Evolutionary conservation across 2,329 filamentous ascomycete genomes (phyloP).

Genomic region (Claviceps humidiphila): DNA sequence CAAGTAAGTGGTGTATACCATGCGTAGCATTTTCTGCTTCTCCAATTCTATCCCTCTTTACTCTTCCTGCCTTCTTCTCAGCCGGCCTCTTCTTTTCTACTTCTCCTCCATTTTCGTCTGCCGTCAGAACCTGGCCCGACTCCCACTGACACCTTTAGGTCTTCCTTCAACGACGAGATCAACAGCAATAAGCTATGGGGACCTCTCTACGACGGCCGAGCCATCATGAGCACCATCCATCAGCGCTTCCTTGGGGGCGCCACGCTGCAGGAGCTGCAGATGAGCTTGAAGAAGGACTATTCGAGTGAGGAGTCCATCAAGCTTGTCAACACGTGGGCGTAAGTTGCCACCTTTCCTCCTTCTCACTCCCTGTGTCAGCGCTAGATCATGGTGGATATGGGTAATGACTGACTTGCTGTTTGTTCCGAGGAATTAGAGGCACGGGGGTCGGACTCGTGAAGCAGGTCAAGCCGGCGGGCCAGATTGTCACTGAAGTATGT

Average conservation of each 20-base stretch:
- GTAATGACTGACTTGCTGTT: neutral
- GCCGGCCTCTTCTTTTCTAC: too few species aligned
- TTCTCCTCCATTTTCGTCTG: neutral
- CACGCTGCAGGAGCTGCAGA: slow-evolving; percentile 28
- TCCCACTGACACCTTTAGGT: slow-evolving; percentile 11
- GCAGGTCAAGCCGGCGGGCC: slow-evolving; percentile 24
- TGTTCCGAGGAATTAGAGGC: slow-evolving; percentile 12
- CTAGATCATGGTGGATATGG: neutral
- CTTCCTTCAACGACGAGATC: slow-evolving; percentile 29
- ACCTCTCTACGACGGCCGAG: slow-evolving; percentile 29
- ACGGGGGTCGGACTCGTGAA: slow-evolving; percentile 32
- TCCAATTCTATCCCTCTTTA: neutral
- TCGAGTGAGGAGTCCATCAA: slow-evolving; percentile 18
- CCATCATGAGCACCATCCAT: slow-evolving; percentile 26
- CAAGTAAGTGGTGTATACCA: slow-evolving; percentile 21
- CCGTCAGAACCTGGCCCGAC: too few species aligned
- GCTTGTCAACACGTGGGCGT: slow-evolving; percentile 26
- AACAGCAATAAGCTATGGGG: slow-evolving; percentile 27
- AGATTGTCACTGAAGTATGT: slow-evolving; percentile 29
- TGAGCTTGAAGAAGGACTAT: slow-evolving; percentile 24
- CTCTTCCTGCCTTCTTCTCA: neutral
- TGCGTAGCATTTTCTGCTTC: neutral
- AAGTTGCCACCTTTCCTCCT: slow-evolving; percentile 11
- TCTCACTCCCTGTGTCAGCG: neutral
- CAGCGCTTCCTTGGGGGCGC: slow-evolving; percentile 25